Evolutionary conservation across 2,329 filamentous ascomycete genomes (phyloP).

Genomic region (Arthrinium puccinioides): DNA sequence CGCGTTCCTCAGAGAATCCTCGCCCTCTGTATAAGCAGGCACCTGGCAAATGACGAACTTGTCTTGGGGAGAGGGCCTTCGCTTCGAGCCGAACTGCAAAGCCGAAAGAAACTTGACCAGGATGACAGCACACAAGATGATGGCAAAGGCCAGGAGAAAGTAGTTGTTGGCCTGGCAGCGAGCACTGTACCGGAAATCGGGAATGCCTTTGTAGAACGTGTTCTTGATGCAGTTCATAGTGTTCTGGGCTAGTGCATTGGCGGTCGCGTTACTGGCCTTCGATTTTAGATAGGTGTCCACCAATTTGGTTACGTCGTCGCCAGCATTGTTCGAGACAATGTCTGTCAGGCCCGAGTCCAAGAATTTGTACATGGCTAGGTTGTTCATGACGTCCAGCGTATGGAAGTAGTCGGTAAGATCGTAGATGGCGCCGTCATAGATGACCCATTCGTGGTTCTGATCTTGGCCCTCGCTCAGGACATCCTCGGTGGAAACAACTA

Average conservation of each 20-base stretch:
- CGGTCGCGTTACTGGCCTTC: slow-evolving; percentile 42
- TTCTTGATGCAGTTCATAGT: slow-evolving; percentile 77
- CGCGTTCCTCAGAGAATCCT: slow-evolving; percentile 88
- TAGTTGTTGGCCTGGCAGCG: slow-evolving; percentile 87
- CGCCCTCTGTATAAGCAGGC: slow-evolving; percentile 94
- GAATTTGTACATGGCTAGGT: slow-evolving; percentile 57
- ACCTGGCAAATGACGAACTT: slow-evolving; percentile 99
- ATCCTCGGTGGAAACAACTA: slow-evolving; percentile 60
- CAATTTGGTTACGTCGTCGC: slow-evolving; percentile 64
- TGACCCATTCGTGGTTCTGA: slow-evolving; percentile 69
- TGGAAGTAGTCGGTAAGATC: slow-evolving; percentile 90
- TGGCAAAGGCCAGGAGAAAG: slow-evolving; percentile 79
- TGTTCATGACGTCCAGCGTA: slow-evolving; percentile 55
- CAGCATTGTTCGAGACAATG: slow-evolving; percentile 67
- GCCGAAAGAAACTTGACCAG: slow-evolving; percentile 85
- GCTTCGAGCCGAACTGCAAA: slow-evolving; percentile 87
- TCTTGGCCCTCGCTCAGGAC: slow-evolving; percentile 61
- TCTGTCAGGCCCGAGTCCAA: slow-evolving; percentile 61
- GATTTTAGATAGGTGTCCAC: slow-evolving; percentile 50
- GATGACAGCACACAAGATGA: slow-evolving; percentile 75
- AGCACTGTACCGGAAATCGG: slow-evolving; percentile 73
- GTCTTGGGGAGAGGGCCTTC: slow-evolving; percentile 82
- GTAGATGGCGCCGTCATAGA: slow-evolving; percentile 69
- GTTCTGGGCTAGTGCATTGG: slow-evolving; percentile 46
- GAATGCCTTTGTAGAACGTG: slow-evolving; percentile 72